Percentiles rank a stretch among this genome's conserved stretches.
These are phyloP conservation scores for Lathyrus aphaca DNA, from an alignment of 306 rosid species.

Conservation along the genomic window DNA sequence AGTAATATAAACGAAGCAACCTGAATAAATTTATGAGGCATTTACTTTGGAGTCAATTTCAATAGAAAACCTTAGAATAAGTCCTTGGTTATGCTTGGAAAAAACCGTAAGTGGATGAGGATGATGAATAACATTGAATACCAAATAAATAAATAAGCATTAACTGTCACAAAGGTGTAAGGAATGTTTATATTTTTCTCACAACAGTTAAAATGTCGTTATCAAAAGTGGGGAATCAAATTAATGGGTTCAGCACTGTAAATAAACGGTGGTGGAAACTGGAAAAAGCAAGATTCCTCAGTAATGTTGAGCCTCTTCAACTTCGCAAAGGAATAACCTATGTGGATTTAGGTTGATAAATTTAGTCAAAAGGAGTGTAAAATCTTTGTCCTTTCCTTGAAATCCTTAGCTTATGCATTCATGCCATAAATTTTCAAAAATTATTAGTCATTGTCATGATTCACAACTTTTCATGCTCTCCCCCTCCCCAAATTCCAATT, in stretches of 20 bases:
- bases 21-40: neutral
- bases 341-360: too few species aligned
- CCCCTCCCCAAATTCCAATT: too few species aligned
- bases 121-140: neutral
- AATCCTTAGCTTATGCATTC: too few species aligned
- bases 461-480: too few species aligned
- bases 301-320: too few species aligned
- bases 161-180: conserved; percentile 17
- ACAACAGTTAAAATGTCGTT: neutral
- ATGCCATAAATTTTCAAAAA: too few species aligned
- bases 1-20: conserved; percentile 21
- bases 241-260: neutral
- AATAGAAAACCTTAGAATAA: conserved; percentile 9
- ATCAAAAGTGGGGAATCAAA: conserved; percentile 2
- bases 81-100: conserved; percentile 35
- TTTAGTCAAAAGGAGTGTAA: too few species aligned
- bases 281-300: too few species aligned
- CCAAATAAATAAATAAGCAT: neutral
- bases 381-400: too few species aligned
- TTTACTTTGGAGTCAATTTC: neutral
- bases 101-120: conserved; percentile 41
- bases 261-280: too few species aligned
- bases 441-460: too few species aligned
- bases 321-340: too few species aligned
- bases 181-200: neutral